Conservation (phyloP, 495 filamentous ascomycete genomes). For the Halenospora varia region DNA sequence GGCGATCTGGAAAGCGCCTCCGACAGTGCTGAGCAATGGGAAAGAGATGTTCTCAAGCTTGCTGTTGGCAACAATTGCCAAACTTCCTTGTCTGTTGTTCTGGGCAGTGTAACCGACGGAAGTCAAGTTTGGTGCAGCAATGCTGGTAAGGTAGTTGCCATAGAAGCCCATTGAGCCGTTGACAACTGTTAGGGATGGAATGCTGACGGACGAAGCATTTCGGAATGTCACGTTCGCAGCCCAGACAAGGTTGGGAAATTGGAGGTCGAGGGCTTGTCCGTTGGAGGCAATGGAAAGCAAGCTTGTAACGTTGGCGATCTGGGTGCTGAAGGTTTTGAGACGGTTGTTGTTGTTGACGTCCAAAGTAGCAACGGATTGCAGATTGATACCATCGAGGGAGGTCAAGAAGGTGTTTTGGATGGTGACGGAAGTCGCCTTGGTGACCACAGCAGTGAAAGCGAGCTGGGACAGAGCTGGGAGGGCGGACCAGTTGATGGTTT, state of each 20-base stretch:
- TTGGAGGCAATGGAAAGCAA: constrained; percentile 63
- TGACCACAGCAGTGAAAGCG: constrained; percentile 56
- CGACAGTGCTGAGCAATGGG: constrained; percentile 59
- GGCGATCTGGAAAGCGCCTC: constrained; percentile 75
- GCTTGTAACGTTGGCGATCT: constrained; percentile 63
- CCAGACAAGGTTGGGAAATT: constrained; percentile 71
- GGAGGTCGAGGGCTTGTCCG: constrained; percentile 50
- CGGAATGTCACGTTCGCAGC: constrained; percentile 84
- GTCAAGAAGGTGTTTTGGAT: constrained; percentile 82
- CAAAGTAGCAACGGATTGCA: constrained; percentile 56
- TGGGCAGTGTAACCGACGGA: constrained; percentile 59
- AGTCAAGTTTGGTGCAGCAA: constrained; percentile 79
- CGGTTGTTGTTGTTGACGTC: constrained; percentile 79
- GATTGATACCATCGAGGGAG: constrained; percentile 72
- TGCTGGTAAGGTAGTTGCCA: constrained; percentile 65
- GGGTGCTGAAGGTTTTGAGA: constrained; percentile 64
- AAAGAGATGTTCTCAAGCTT: constrained; percentile 74
- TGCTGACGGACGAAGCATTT: constrained; percentile 68
- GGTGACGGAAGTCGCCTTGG: constrained; percentile 55
- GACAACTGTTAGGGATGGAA: constrained; percentile 74
- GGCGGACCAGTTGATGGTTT: constrained; percentile 62
- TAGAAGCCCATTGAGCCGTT: constrained; percentile 82
- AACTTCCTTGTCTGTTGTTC: constrained; percentile 2
- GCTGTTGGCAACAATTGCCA: constrained; percentile 72
- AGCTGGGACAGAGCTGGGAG: constrained; percentile 67